Base-by-base conservation (phyloP, 2,329 filamentous ascomycete species). In the Erysiphe pulchra region DNA sequence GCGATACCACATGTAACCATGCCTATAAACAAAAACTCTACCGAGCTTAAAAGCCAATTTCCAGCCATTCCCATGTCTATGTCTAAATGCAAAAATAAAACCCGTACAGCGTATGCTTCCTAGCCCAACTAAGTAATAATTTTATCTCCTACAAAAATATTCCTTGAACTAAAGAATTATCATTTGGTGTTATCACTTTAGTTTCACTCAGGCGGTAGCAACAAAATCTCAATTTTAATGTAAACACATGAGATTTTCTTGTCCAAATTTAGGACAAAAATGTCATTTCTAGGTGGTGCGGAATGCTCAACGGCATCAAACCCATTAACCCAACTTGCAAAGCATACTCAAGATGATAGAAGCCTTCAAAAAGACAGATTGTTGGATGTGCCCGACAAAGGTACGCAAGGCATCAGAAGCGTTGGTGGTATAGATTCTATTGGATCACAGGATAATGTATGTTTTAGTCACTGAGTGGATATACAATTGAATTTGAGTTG, bases 241-340 rank as follows among this genome's bases (percentile, higher is more conserved):
- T 24, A 24, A 24, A 6, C 20, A 24, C 20, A 24, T 24, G 20
- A 24, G 20, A 24, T 24, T 24, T 6, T 3, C 6, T 34, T 2
- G 14, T 2, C 14, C 32, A 34, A 34, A 10, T 34, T 28, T 14
- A 2, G 11, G 3, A 12, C 42, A 31, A 48, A 48, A 16, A 95
- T 98, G 87, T 94, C 87, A 46, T 95, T 98, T 62, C 72, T 95
- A 56, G 83, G 84, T 63, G 86, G 87, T 55, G 81, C 87, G 55
- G 90, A 95, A 66, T 98, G 90, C 70, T 95, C 87, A 47, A 92
- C 90, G 50, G 85, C 82, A 52, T 84, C 80, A 58, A 98, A 98
- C 63, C 90, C 92, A 47, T 76, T 98, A 56, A 87, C 83, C 60
- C 90, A 95, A 68, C 92, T 98, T 62, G 84, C 86, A 52, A 98